Conservation (phyloP, 2,329 filamentous ascomycete genomes). For the Hypocrella siamensis region DNA sequence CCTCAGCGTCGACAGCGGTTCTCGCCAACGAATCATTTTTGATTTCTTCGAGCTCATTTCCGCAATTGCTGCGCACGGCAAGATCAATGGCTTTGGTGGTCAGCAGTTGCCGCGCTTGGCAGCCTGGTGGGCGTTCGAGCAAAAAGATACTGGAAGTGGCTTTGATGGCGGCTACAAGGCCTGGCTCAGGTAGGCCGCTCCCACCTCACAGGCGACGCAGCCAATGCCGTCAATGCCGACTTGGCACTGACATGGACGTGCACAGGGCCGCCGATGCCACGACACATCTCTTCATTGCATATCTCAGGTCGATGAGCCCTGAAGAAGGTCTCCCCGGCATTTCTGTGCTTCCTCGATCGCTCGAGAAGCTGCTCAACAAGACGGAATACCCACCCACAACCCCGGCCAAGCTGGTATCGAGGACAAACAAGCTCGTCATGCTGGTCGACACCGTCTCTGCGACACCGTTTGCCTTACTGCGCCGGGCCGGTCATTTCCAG, state of each 20-base stretch:
- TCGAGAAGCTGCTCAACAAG: conserved; percentile 80
- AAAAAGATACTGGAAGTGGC: conserved; percentile 70
- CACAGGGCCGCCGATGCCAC: conserved; percentile 79
- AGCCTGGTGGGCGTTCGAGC: conserved; percentile 97
- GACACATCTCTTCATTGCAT: conserved; percentile 95
- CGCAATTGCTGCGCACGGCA: conserved; percentile 82
- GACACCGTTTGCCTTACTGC: conserved; percentile 79
- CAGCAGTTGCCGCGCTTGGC: conserved; percentile 89
- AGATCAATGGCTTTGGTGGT: conserved; percentile 82
- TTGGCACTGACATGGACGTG: conserved; percentile 1
- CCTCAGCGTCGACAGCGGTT: conserved; percentile 75
- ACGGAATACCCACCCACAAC: conserved; percentile 85
- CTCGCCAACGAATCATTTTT: conserved; percentile 77
- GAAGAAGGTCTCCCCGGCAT: conserved; percentile 65
- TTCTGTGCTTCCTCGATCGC: conserved; percentile 71
- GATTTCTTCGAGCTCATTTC: conserved; percentile 92
- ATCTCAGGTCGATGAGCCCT: conserved; percentile 79
- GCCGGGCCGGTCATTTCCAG: conserved; percentile 86
- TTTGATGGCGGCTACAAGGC: conserved; percentile 89
- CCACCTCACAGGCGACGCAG: too few relatives aligned
- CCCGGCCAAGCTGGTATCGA: conserved; percentile 60
- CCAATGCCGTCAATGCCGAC: too few relatives aligned
- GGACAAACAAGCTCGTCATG: conserved; percentile 86
- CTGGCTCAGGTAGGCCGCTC: conserved; percentile 36
- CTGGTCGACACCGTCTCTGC: conserved; percentile 91